Evolutionary conservation across 2,329 filamentous ascomycete genomes (phyloP).

Genomic region (Clonostachys rosea): DNA sequence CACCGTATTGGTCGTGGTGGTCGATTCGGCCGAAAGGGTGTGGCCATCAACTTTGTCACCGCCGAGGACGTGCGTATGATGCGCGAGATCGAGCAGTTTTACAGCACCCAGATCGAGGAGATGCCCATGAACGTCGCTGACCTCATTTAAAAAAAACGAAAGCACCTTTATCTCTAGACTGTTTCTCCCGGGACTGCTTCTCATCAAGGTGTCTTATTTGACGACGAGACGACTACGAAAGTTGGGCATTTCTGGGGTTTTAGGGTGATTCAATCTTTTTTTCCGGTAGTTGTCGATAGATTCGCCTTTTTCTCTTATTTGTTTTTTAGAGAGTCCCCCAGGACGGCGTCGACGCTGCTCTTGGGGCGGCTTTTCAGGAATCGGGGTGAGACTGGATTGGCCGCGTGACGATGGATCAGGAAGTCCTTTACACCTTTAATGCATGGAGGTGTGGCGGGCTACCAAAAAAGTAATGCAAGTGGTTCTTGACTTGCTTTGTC

Average conservation of each 20-base stretch:
- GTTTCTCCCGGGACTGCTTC: not conserved
- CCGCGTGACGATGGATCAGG: constrained; percentile 27
- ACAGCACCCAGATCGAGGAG: constrained; percentile 99
- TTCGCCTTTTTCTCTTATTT: constrained; percentile 5
- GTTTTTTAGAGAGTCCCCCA: constrained; percentile 3
- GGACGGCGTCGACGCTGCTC: constrained; percentile 1
- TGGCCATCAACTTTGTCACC: constrained; percentile 99
- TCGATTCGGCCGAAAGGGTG: constrained; percentile 99
- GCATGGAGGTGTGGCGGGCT: constrained; percentile 27
- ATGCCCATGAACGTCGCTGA: constrained; percentile 95
- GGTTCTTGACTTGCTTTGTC: constrained; percentile 24
- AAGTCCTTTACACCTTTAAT: constrained; percentile 29
- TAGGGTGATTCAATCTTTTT: constrained; percentile 2
- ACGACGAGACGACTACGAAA: not conserved
- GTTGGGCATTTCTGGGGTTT: not conserved
- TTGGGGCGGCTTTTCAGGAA: constrained; percentile 3
- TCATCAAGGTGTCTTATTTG: not conserved
- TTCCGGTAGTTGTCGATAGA: constrained; percentile 30
- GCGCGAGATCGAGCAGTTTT: constrained; percentile 99
- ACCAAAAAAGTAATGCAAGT: constrained; percentile 37
- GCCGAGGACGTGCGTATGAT: constrained; percentile 99
- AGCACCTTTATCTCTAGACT: constrained; percentile 3
- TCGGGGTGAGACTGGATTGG: not conserved
- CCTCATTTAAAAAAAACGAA: constrained; percentile 54
- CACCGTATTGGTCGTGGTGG: constrained; percentile 99